These are phyloP conservation scores for Phytophthora citricola DNA, from an alignment of 352 stramenopile species.

Conservation along the genomic window DNA sequence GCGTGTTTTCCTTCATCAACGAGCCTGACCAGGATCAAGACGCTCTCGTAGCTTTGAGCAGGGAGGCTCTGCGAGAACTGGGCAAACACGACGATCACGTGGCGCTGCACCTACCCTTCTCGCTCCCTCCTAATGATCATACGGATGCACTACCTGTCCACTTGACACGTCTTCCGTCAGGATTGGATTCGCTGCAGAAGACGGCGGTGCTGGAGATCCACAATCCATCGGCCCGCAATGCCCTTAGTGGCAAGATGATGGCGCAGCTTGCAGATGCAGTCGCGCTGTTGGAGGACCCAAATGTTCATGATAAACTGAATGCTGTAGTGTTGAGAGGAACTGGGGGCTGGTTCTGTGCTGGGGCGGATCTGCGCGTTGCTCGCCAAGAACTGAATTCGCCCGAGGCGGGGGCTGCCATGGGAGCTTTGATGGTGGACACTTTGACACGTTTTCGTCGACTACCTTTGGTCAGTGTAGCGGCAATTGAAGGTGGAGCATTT, in stretches of 20 bases:
- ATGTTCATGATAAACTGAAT: conserved; percentile 56
- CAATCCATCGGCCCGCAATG: conserved; percentile 71
- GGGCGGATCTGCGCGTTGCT: conserved; percentile 78
- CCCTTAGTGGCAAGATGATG: conserved; percentile 89
- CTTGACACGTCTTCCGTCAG: conserved; percentile 10
- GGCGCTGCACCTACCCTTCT: conserved; percentile 41
- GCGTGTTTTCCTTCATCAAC: conserved; percentile 62
- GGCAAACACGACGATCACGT: conserved; percentile 45
- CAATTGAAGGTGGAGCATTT: conserved; percentile 76
- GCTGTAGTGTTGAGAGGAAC: conserved; percentile 59
- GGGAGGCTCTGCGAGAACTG: conserved; percentile 54
- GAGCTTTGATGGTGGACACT: conserved; percentile 73
- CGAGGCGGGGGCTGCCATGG: conserved; percentile 66
- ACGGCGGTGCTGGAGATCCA: conserved; percentile 68
- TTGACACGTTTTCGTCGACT: conserved; percentile 73
- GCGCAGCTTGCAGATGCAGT: conserved; percentile 78
- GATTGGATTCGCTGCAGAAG: conserved; percentile 34
- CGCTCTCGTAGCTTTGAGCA: conserved; percentile 39
- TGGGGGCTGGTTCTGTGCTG: conserved; percentile 81
- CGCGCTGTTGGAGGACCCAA: conserved; percentile 53
- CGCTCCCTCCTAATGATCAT: background rate
- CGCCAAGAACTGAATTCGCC: conserved; percentile 73
- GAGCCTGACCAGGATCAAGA: conserved; percentile 37
- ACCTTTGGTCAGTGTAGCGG: conserved; percentile 75
- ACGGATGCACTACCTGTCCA: background rate